These are phyloP conservation scores for Cryptococcus sp. DNA, from an alignment of 1,284 basidiomycete genomes.

Conservation along the genomic window DNA sequence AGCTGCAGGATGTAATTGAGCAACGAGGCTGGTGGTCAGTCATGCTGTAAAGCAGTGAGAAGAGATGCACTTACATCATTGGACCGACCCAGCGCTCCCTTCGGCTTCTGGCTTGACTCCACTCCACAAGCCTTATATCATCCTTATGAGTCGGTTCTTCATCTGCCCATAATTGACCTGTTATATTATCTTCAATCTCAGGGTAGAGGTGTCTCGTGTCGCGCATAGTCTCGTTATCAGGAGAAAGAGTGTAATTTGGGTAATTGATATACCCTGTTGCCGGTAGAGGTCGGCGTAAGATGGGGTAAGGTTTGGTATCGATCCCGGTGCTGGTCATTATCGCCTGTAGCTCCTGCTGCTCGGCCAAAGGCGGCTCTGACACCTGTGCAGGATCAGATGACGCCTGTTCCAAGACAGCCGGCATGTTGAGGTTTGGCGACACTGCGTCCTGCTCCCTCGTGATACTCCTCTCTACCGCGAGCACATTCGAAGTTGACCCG, in stretches of 20 bases:
- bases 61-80: constrained; percentile 35
- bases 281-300: constrained; percentile 29
- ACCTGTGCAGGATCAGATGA: no score
- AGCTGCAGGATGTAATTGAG: constrained; percentile 34
- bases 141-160: constrained; percentile 13
- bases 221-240: neutral
- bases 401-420: no score
- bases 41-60: neutral
- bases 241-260: constrained; percentile 37
- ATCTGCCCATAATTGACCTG: constrained; percentile 19
- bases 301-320: constrained; percentile 17
- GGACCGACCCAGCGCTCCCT: constrained; percentile 43
- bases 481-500: no score
- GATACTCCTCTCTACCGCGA: no score
- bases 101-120: constrained; percentile 16
- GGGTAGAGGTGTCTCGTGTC: constrained; percentile 16
- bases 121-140: constrained; percentile 30
- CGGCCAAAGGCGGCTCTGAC: neutral
- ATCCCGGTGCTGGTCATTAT: neutral
- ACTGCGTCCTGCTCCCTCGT: no score
- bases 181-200: constrained; percentile 26
- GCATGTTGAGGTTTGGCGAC: no score
- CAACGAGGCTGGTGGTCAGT: constrained; percentile 25
- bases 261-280: constrained; percentile 29
- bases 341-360: neutral